Conservation (phyloP, 352 stramenopile species). For the Phytophthora sojae region DNA sequence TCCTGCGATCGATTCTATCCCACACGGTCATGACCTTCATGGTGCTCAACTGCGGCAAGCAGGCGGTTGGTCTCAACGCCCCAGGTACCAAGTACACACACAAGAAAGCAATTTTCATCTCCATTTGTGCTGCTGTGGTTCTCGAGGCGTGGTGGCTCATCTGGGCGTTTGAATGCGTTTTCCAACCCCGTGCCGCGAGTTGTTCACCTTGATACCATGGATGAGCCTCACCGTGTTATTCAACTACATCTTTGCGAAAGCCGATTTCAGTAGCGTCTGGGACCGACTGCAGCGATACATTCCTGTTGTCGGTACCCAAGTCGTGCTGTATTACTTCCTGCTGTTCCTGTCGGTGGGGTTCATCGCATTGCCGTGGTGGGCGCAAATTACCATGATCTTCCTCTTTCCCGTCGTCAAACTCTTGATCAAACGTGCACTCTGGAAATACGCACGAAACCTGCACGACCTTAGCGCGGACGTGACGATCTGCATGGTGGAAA, state of each 20-base stretch:
- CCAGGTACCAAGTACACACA: slow-evolving; percentile 20
- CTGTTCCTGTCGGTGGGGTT: no score
- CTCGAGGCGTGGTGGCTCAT: no score
- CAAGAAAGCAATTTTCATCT: slow-evolving; percentile 9
- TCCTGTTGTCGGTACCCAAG: no score
- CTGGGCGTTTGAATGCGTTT: no score
- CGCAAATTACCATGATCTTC: slow-evolving; percentile 25
- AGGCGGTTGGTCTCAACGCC: slow-evolving; percentile 4
- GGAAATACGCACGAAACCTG: slow-evolving; percentile 25
- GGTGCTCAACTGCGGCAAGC: neutral
- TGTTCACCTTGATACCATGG: no score
- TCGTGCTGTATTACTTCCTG: no score
- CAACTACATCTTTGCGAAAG: slow-evolving; percentile 13
- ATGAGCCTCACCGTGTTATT: slow-evolving; percentile 6
- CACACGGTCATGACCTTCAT: slow-evolving; percentile 2
- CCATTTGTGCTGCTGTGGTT: neutral
- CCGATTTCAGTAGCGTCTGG: slow-evolving; percentile 4
- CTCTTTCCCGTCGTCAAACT: slow-evolving; percentile 29
- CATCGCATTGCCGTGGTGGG: no score
- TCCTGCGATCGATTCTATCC: slow-evolving; percentile 21
- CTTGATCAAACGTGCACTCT: slow-evolving; percentile 29
- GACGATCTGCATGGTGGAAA: slow-evolving; percentile 38
- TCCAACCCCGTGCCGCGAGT: no score
- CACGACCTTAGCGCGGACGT: slow-evolving; percentile 35
- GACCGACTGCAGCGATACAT: no score